These are phyloP conservation scores for Fusarium subglutinans DNA, from an alignment of 2,329 filamentous ascomycete species.

Conservation along the genomic window DNA sequence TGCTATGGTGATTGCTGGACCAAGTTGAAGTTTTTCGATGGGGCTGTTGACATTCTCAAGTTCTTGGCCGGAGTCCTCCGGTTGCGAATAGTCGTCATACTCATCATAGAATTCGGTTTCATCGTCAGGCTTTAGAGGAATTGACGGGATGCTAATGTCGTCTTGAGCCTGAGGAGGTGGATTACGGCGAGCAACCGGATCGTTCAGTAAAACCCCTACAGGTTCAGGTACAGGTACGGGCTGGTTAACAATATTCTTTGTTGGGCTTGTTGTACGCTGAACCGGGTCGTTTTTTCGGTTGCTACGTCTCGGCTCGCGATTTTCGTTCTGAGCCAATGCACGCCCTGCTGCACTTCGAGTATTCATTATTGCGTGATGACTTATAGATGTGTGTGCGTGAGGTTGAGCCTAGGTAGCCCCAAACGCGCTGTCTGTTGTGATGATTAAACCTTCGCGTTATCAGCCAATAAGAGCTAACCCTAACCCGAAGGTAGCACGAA, in stretches of 20 bases:
- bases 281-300: constrained; percentile 13
- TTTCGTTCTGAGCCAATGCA: constrained; percentile 3
- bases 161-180: constrained; percentile 28
- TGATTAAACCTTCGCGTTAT: constrained; percentile 7
- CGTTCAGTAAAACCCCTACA: constrained; percentile 4
- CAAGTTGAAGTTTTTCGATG: background rate
- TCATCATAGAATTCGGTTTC: constrained; percentile 34
- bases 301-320: constrained; percentile 26
- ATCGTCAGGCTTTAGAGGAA: constrained; percentile 35
- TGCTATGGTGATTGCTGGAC: constrained; percentile 20
- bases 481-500: constrained; percentile 32
- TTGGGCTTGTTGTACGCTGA: background rate
- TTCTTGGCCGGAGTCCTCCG: constrained; percentile 12
- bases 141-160: constrained; percentile 28
- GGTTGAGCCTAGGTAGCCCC: background rate
- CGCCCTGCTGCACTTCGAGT: constrained; percentile 23
- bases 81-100: background rate
- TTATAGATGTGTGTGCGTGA: background rate
- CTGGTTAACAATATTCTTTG: background rate
- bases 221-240: background rate
- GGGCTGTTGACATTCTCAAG: background rate
- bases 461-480: constrained; percentile 3
- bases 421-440: background rate
- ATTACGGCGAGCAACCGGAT: constrained; percentile 37
- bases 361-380: constrained; percentile 21